Conservation (phyloP, 768 basidiomycete genomes). For the Serendipita sp. region DNA sequence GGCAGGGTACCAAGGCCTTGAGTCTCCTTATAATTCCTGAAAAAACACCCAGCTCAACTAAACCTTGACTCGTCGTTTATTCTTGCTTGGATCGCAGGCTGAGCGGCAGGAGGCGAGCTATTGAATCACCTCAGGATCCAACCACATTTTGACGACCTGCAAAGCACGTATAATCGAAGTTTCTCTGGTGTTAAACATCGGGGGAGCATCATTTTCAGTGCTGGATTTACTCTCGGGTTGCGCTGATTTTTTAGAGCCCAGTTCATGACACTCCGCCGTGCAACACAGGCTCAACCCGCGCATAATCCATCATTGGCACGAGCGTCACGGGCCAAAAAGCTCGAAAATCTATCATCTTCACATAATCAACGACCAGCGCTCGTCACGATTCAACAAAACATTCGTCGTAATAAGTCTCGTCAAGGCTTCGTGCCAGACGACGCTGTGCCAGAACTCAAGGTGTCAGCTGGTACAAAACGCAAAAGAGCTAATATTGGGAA, state of each 20-base stretch:
- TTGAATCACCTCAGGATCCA: no score
- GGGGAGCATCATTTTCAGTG: not conserved
- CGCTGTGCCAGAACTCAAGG: not conserved
- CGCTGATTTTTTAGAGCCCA: not conserved
- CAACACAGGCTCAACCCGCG: not conserved
- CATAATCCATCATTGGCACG: not conserved
- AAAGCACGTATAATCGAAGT: not conserved
- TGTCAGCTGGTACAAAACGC: not conserved
- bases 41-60: no score
- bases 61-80: no score
- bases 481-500: not conserved
- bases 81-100: no score
- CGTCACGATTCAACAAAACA: constrained; percentile 2
- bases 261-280: not conserved
- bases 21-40: no score
- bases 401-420: constrained; percentile 1
- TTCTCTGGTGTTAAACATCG: not conserved
- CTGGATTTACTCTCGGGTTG: not conserved
- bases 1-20: no score
- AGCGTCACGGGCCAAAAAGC: not conserved
- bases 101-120: no score
- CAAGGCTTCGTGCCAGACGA: constrained; percentile 1
- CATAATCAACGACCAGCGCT: not conserved
- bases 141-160: no score
- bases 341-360: not conserved